Evolutionary conservation across 2,329 filamentous ascomycete species (phyloP), one percentile per base, ranked within the genome.

Genomic region (Ambrosiella cleistominuta): DNA sequence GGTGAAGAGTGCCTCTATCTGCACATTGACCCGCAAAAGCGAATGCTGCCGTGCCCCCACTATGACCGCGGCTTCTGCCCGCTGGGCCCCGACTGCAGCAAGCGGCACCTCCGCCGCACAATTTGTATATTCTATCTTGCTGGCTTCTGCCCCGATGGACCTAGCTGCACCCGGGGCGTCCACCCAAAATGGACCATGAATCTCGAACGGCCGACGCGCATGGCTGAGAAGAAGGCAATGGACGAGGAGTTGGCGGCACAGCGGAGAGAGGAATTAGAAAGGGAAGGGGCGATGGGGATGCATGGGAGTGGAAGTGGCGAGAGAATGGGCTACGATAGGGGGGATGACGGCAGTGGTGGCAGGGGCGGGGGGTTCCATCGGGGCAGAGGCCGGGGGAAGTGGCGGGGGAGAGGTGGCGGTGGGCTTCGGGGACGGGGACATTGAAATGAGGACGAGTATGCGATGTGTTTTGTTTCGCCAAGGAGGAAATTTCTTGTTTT

Each of bases 61-160:
- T 98, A 96, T 74, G 89, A 96, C 62, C 83, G 85, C 64, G 93
- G 93, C 1, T 97, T 97, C 74, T 98, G 93, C 66, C 88, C 88
- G 15, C 77, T 97, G 8, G 93, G 93, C 0, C 89, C 90, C 1
- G 72, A 80, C 60, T 98, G 93, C 70, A 82, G 85, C 27, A 89
- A 95, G 71, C 86, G 90, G 64, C 93, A 98, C 70, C 83, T 95
- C 59, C 81, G 89, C 61, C 82, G 86, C 62, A 82, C 79, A 63
- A 69, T 95, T 6, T 98, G 93, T 68, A 76, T 76, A 1, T 95
- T 85, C 68, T 98, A 95, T 67, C 74, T 97, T 13, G 88, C 88
- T 7, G 93, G 93, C 1, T 98, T 98, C 73, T 98, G 93, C 68
- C 93, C 93, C 0, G 86, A 95, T 58, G 91, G 70, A 1, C 77